phyloP scores from a whole-genome alignment of 306 rosid species.

The Ochetophila trinervis region DNA sequence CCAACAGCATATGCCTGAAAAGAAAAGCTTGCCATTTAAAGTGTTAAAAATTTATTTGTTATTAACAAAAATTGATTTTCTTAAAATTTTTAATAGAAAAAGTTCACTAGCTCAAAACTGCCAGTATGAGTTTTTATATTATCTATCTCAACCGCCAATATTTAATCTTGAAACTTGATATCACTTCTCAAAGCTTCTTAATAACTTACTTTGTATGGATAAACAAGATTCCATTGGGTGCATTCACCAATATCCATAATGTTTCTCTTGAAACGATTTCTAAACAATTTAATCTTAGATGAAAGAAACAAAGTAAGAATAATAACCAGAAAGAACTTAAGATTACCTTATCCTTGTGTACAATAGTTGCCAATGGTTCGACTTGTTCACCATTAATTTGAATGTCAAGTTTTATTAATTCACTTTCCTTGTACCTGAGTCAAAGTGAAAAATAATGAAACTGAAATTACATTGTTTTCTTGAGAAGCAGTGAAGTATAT shows the following conservation, averaged over 20 bases:
- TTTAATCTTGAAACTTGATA: no score
- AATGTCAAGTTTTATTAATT: constrained; percentile 78
- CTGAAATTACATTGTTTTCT: background rate
- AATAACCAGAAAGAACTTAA: background rate
- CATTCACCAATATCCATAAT: no score
- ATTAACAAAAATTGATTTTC: background rate
- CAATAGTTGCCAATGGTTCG: constrained; percentile 86
- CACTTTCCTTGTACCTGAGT: constrained; percentile 69
- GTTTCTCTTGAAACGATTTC: no score
- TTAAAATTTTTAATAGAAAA: background rate
- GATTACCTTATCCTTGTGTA: constrained; percentile 77
- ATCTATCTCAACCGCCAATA: no score
- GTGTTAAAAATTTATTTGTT: background rate
- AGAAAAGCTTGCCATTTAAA: background rate
- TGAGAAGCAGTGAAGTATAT: background rate
- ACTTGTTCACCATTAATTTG: constrained; percentile 78
- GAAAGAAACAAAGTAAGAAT: background rate
- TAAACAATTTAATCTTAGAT: background rate
- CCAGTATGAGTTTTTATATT: no score
- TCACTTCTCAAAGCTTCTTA: no score
- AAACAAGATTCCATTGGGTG: no score
- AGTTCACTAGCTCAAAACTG: background rate
- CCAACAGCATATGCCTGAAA: constrained; percentile 88
- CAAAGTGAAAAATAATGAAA: constrained; percentile 14
- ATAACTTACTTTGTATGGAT: no score